Percentiles rank a stretch among this genome's conserved stretches.
phyloP scores from a whole-genome alignment of 2,329 filamentous ascomycete genomes.

The Diaporthe velutina region DNA sequence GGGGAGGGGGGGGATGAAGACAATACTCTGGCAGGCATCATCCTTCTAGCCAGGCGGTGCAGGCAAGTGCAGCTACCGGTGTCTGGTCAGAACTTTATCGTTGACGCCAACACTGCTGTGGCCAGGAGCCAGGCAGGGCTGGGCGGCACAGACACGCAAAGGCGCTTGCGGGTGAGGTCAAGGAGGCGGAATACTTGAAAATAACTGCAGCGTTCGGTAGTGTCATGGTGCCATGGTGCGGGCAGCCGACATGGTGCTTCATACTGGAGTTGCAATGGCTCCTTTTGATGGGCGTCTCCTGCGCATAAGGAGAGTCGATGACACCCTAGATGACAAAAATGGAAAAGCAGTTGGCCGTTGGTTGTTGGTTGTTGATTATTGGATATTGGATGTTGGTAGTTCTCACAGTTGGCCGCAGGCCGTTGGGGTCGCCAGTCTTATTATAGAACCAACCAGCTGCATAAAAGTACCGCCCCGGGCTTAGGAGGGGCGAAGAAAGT shows the following conservation, averaged over 20 bases:
- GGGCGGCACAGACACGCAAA: neutral
- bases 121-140: neutral
- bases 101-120: neutral
- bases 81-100: neutral
- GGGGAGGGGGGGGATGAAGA: neutral
- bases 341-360: neutral
- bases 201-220: neutral
- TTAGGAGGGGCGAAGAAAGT: neutral
- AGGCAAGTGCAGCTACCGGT: neutral
- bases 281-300: neutral
- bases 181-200: neutral
- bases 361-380: neutral
- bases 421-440: slow-evolving; percentile 10
- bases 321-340: slow-evolving; percentile 4
- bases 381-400: neutral
- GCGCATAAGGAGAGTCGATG: neutral
- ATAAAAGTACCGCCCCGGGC: neutral
- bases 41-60: neutral
- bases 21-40: neutral
- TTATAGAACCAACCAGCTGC: slow-evolving; percentile 9
- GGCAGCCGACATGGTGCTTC: neutral
- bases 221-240: neutral
- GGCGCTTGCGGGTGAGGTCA: neutral
- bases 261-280: neutral
- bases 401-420: neutral